A percentile compares a stretch with the other conserved stretches of the same genome.
Conservation (phyloP, 2,329 filamentous ascomycete genomes). For the Penicillium sp. region DNA sequence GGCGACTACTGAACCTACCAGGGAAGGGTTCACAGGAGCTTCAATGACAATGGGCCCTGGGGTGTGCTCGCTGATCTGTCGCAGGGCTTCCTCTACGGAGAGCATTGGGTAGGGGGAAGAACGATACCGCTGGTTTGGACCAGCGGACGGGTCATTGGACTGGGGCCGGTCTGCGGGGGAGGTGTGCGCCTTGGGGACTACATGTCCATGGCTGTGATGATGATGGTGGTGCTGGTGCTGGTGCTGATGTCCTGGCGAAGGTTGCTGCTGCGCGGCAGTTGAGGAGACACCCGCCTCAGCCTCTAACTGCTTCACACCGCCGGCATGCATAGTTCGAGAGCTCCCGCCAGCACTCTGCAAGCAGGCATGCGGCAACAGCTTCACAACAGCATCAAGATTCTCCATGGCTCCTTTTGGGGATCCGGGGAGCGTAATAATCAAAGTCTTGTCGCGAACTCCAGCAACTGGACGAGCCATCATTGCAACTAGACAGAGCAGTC, state of each 20-base stretch:
- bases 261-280: not conserved
- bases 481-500: slow-evolving; percentile 66
- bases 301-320: slow-evolving; percentile 82
- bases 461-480: slow-evolving; percentile 96
- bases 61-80: slow-evolving; percentile 72
- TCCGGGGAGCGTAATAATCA: slow-evolving; percentile 88
- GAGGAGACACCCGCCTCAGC: slow-evolving; percentile 70
- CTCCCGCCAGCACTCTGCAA: slow-evolving; percentile 81
- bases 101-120: slow-evolving; percentile 93
- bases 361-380: slow-evolving; percentile 94
- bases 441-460: slow-evolving; percentile 76
- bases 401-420: slow-evolving; percentile 95
- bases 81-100: slow-evolving; percentile 77
- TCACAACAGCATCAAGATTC: slow-evolving; percentile 85
- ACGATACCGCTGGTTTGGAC: slow-evolving; percentile 71
- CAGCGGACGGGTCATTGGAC: slow-evolving; percentile 63
- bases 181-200: slow-evolving; percentile 72
- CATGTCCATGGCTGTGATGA: slow-evolving; percentile 66
- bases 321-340: slow-evolving; percentile 76
- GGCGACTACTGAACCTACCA: slow-evolving; percentile 80
- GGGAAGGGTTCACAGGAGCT: slow-evolving; percentile 62
- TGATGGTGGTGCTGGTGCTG: slow-evolving; percentile 56
- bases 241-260: slow-evolving; percentile 31
- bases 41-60: slow-evolving; percentile 63
- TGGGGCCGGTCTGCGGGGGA: slow-evolving; percentile 60